Base-by-base conservation (phyloP, 768 basidiomycete genomes). In the Suillus plorans region DNA sequence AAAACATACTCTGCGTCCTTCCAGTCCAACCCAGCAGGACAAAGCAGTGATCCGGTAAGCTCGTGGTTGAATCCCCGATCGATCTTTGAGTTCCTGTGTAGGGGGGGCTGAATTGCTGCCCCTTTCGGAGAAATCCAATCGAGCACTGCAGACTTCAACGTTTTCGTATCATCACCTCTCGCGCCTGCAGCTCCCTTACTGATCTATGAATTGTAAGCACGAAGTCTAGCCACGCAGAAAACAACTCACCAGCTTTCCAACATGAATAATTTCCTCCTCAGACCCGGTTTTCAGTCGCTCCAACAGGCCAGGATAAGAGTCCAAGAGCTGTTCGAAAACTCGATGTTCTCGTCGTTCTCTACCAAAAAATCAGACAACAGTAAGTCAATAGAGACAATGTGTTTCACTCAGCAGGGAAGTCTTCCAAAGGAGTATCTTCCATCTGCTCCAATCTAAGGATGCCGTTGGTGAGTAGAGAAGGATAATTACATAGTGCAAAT, bases 21-120 rank as follows among this genome's bases (percentile, higher is more conserved):
- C 71, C 71, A 72, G 44, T 72, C 67, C 1, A 72, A 31, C 3
- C 57, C 64, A 0, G 64, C 67, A 7, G 71, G 71, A 41, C 69
- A 71, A 47, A 72, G 69, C 0, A 72, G 63, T 16, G 61, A 39
- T 3, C 71, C 69, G 1, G 71, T 71, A 31, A 61, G 39, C 16
- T 69, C 53, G 22, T 72, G 67, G 49, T 69, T 41, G 56, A 65
- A 70, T 18, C 71, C 69, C 10, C 61, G 64, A 44, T 67, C 61
- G 1, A 50, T 39, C 39, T 70, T 70, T 9, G 64, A 41, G 56
- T 70, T 71, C 16, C 34, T 18, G 68, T 59, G 36, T 47, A 64
- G 14, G 68, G n/a, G 66, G 44, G 16, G 55, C 44, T 68, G 70
- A 68, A 42, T 61, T 22, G 25, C 64, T 58, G 18, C 63, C n/a